Evolutionary conservation across 441 rosid species (phyloP), one percentile per base, ranked within the genome.

Genomic region (Adansonia gregorii): DNA sequence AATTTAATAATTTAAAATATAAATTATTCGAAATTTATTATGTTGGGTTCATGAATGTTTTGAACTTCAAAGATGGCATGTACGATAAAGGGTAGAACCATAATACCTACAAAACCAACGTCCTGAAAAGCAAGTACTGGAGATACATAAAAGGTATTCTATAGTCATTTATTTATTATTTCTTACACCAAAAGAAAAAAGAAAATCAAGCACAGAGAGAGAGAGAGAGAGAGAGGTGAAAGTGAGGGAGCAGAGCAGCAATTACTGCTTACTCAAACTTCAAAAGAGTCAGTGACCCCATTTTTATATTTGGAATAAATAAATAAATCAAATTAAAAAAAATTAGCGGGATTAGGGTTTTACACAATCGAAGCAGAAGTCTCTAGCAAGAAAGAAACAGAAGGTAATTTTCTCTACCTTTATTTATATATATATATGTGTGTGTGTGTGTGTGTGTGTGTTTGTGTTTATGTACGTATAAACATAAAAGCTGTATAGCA

Each of bases 281-380:
- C 48, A n/a, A 35, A 27, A 15, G 64, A 15, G 56, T 20, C 56
- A 46, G 39, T 3, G n/a, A 10, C 72, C n/a, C 55, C 56, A 4
- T 35, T 51, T 76, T 52, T 55, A 20, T 31, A 35, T 3, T 7
- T 70, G 39, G 41, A 12, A 19, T 10, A 27, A 45, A 67, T 10
- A 45, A 19, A 68, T 55, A 22, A 69, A 60, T 70, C 3, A 45
- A 77, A 48, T 31, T 7, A 66, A 41, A 17, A 39, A 24, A 19
- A 69, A 67, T 11, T 52, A 60, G 72, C 64, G 73, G 79, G 76
- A 51, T 56, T 80, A 76, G 82, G 82, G 82, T 80, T 80, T 70
- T 76, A 66, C 52, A 56, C 68, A 68, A 72, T 31, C 17, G 72
- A 12, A 24, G 24, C 6, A 61, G 27, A 76, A 67, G 66, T 67